Percentiles rank a stretch among this genome's conserved stretches.
These are phyloP conservation scores for Persicaria tinctoria DNA, from an alignment of 148 eudicot species.

Conservation along the genomic window DNA sequence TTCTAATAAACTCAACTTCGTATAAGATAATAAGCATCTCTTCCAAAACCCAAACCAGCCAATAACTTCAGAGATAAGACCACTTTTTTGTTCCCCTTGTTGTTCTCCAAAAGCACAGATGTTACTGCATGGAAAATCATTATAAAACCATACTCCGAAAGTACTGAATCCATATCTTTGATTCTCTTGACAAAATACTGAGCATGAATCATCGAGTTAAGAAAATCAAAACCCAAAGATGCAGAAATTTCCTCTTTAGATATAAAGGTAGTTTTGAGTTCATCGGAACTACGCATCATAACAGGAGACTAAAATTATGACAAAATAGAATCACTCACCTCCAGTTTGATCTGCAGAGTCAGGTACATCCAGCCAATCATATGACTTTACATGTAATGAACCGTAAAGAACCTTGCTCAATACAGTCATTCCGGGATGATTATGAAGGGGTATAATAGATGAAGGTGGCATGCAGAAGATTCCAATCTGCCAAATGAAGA, in stretches of 20 bases:
- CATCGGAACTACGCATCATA: neutral
- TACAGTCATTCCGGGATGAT: slow-evolving; percentile 99
- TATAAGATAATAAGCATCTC: neutral
- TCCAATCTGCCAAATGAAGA: slow-evolving; percentile 61
- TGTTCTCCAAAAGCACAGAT: neutral
- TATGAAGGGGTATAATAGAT: slow-evolving; percentile 90
- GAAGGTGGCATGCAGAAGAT: slow-evolving; percentile 94
- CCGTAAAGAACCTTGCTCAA: slow-evolving; percentile 96
- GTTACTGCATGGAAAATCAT: neutral
- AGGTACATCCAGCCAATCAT: slow-evolving; percentile 83
- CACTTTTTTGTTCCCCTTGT: no score
- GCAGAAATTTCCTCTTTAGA: neutral
- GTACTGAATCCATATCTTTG: neutral
- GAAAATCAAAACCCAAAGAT: neutral
- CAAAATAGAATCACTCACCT: slow-evolving; percentile 35
- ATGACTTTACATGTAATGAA: slow-evolving; percentile 64
- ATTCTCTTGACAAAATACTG: neutral
- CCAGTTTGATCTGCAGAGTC: slow-evolving; percentile 48
- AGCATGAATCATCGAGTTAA: neutral
- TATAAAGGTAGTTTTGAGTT: neutral
- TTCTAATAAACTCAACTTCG: no score
- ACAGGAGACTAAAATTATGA: neutral
- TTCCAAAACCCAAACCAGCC: neutral
- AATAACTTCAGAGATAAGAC: neutral
- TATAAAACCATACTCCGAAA: neutral